Percentiles rank a stretch among this genome's conserved stretches.
phyloP scores from a whole-genome alignment of 1,139 yeast genomes.

The Pichia norvegensis region DNA sequence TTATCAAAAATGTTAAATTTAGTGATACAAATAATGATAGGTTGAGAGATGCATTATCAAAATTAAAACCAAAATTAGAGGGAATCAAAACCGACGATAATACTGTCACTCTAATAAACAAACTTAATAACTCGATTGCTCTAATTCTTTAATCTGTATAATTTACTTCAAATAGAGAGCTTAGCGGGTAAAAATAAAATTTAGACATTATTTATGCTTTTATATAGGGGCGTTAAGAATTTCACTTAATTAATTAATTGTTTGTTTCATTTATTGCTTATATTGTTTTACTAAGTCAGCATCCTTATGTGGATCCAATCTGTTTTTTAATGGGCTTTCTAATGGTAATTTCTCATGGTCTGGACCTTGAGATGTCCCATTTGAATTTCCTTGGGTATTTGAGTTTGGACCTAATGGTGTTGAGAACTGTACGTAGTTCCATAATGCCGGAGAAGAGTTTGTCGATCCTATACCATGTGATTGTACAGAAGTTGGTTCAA shows the following conservation, averaged over 20 bases:
- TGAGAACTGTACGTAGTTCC: slow-evolving; percentile 73
- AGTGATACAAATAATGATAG: not conserved
- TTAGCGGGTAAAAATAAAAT: not conserved
- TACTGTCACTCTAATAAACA: not conserved
- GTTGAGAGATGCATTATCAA: not conserved
- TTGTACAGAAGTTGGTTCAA: slow-evolving; percentile 28
- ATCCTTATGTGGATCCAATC: slow-evolving; percentile 33
- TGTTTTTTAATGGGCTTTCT: slow-evolving; percentile 26
- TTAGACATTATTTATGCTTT: not conserved
- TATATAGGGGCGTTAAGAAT: not conserved
- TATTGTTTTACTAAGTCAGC: slow-evolving; percentile 39
- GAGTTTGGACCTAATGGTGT: slow-evolving; percentile 38
- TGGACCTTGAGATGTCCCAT: not conserved
- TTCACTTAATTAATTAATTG: not conserved
- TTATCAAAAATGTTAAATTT: slow-evolving; percentile 39
- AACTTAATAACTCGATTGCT: not conserved
- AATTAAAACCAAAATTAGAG: not conserved
- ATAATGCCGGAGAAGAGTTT: slow-evolving; percentile 60
- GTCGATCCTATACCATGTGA: slow-evolving; percentile 30
- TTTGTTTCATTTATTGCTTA: slow-evolving; percentile 18
- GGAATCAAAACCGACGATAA: not conserved
- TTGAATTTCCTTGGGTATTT: slow-evolving; percentile 6
- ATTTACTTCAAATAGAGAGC: no score
- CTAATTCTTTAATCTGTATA: no score
- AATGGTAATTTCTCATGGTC: slow-evolving; percentile 16